Evolutionary conservation across 169 alveolate genomes (phyloP), one percentile per base, ranked within the genome.

Genomic region (Plasmodium knowlesi): DNA sequence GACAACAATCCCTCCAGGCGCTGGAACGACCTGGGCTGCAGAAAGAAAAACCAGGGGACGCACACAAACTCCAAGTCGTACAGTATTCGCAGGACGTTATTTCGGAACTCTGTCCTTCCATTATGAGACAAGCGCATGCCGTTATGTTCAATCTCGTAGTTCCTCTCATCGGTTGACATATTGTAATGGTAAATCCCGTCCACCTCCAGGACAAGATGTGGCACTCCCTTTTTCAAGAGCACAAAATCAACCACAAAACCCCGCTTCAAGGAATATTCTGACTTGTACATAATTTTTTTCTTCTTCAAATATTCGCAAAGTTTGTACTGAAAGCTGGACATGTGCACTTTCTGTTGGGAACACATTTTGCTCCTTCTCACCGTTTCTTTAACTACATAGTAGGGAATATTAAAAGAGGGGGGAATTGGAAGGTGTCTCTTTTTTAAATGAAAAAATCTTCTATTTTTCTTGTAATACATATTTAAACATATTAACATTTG

Each of bases 311-410:
- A 86, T 34, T 78, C 57, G 8, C 86, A 86, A 34, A 86, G 57
- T 76, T 86, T 86, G 71, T 86, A 86, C 70, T 86, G 93, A 86
- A 86, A 86, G 32, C 93, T 86, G 72, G 93, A 86, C 81, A 86
- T 86, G 71, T 86, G 28, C n/a, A 78, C 50, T 54, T 86, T 74
- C 67, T 86, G 79, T 10, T 50, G 79, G 57, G 14, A 50, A 22
- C 6, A 19, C 22, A 54, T 57, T 22, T 16, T 30, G 25, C 76
- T 73, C n/a, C 86, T 46, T 53, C 28, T 86, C 25, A 86, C 79
- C 5, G 80, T 28, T 6, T 76, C 72, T 86, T 86, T 86, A 74
- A 86, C 28, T 86, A 86, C 61, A 10, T 25, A 50, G 16, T 53
- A 86, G 41, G 93, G 93, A 16, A 86, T 74, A 76, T 50, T 76